Evolutionary conservation across 1,139 yeast genomes (phyloP), one percentile per base, ranked within the genome.

Genomic region (Yamadazyma aaseri): DNA sequence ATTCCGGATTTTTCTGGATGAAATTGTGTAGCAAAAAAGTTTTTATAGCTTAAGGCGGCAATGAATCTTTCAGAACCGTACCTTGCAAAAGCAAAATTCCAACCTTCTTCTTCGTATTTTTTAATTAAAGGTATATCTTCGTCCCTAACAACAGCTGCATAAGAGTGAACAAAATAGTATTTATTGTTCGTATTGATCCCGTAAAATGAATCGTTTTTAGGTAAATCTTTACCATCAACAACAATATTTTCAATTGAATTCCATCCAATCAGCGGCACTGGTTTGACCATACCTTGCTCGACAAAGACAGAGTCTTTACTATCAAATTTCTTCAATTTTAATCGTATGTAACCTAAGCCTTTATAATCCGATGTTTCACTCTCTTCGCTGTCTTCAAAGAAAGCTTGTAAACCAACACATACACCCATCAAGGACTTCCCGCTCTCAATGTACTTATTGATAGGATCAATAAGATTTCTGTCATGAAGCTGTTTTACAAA

Each of bases 201-300:
- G 26, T 32, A 44, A 26, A 38, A 44, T 5, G 47, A 33, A 21
- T 38, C 20, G 33, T 42, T 31, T 4, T 33, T 27, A 5, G 27
- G 23, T 27, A 47, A 37, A 1, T 18, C 17, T 13, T 33, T 17
- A 8, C 35, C 36, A 17, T 41, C 44, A 10, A 40, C 40, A 10
- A 29, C 26, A 12, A 48, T 35, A 1, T 26, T n/a, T 30, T 43
- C 39, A 6, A 74, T 50, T 24, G 63, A 58, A 56, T 89, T 92
- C 98, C 98, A 92, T 14, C 98, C 98, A 47, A 92, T 92, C 46
- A 86, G 92, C 3, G 98, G 98, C 2, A 92, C 98, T 8, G 96
- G 74, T 57, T 92, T 92, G 26, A 45, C 39, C 28, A 55, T 36
- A 0, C 43, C 43, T 15, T 45, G 45, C 3, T 43, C 41, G 2